Percentiles rank a stretch among this genome's conserved stretches.
These are phyloP conservation scores for Dothidotthia symphoricarpi DNA, from an alignment of 2,329 filamentous ascomycete genomes.

Conservation along the genomic window DNA sequence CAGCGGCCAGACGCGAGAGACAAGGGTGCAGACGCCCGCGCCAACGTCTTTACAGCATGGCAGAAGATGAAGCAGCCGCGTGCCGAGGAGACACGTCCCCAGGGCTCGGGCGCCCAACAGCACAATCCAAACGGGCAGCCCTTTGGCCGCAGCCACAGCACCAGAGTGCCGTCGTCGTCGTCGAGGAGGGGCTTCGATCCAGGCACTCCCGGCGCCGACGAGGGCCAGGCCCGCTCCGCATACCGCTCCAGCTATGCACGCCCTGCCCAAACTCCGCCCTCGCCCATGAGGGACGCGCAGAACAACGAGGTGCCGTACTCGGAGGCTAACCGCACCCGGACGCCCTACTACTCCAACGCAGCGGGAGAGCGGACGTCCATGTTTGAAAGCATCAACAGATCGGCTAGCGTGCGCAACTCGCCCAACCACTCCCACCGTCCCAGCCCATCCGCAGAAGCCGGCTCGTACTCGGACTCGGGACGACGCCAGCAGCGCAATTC, in stretches of 20 bases:
- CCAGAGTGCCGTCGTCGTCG: slow-evolving; percentile 49
- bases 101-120: slow-evolving; percentile 16
- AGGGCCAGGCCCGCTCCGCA: slow-evolving; percentile 56
- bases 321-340: slow-evolving; percentile 51
- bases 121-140: slow-evolving; percentile 40
- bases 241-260: slow-evolving; percentile 42
- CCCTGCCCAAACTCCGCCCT: slow-evolving; percentile 32
- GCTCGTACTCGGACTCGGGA: slow-evolving; percentile 34
- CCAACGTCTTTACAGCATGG: slow-evolving; percentile 51
- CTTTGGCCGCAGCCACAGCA: slow-evolving; percentile 42
- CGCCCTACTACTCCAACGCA: slow-evolving; percentile 52
- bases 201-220: slow-evolving; percentile 58
- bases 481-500: slow-evolving; percentile 28
- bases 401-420: slow-evolving; percentile 54
- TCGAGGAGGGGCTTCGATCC: slow-evolving; percentile 59
- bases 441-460: slow-evolving; percentile 22
- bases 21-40: slow-evolving; percentile 42
- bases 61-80: slow-evolving; percentile 48
- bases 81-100: slow-evolving; percentile 27
- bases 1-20: slow-evolving; percentile 30
- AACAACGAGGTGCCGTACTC: slow-evolving; percentile 40
- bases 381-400: slow-evolving; percentile 52
- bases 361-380: slow-evolving; percentile 59
- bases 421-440: slow-evolving; percentile 34
- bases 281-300: slow-evolving; percentile 19